Base-by-base conservation (phyloP, 78 protist species). In the Protostelium mycophagum region DNA sequence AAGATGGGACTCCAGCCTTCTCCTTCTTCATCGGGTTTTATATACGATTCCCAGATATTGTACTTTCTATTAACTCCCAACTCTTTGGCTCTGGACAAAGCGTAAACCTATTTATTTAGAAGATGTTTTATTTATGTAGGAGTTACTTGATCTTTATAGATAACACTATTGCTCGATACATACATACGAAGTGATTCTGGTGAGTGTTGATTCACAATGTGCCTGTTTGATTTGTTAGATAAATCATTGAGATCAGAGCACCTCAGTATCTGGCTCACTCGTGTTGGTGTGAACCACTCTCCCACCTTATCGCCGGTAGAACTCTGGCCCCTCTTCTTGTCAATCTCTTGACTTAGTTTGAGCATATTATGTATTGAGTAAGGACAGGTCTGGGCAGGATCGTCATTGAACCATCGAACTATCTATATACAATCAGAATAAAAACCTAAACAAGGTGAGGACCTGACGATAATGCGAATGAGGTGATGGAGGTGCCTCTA, bases 251-350 rank as follows among this genome's bases (percentile, higher is more conserved):
- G n/a, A n/a, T n/a, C n/a, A n/a, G 73, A 5, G 5, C 73, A 51
- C 73, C 16, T 51, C 16, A 51, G 16, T 51, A 51, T 51, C 73
- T 51, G 73, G 73, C 73, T 51, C 31, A 91, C 89, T 63, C 87
- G 87, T 28, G 94, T 91, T 85, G 94, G 94, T 31, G 94, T 83
- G 34, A 87, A 88, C 94, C 94, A 91, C 85, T 91, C 94, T 1
- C 89, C 94, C 23, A 91, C 91, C 34, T 38, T 83, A 0, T 38
- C 83, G 73, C 73, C 73, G 31, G 73, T 5, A 25, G 73, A 51
- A 51, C 73, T 51, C 73, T 51, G 73, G 16, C 73, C 73, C 16
- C 73, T 51, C 16, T 16, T 51, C 73, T 51, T 51, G 73, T 51
- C 73, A 16, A 51, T 51, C 73, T 51, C 73, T 5, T 16, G 73